phyloP scores from a whole-genome alignment of 768 basidiomycete species.

The Russula abietina region DNA sequence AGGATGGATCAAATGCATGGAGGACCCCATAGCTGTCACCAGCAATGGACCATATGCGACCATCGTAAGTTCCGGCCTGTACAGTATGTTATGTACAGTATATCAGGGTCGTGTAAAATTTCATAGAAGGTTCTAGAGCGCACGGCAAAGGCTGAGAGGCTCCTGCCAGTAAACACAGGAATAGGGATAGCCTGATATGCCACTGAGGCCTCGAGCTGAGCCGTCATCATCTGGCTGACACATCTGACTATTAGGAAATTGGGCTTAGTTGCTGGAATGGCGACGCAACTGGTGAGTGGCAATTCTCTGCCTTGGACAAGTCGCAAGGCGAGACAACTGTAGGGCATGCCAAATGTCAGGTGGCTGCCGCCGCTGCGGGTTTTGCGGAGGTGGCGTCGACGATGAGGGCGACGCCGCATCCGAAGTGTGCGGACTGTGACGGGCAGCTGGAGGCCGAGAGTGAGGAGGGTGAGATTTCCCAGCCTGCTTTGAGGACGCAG shows the following conservation, averaged over 20 bases:
- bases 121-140: neutral
- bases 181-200: constrained; percentile 15
- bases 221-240: constrained; percentile 14
- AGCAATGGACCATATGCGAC: constrained; percentile 10
- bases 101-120: neutral
- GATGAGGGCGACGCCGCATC: neutral
- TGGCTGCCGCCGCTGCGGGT: neutral
- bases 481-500: constrained; percentile 23
- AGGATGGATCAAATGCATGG: constrained; percentile 8
- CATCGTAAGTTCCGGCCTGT: constrained; percentile 11
- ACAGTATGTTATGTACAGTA: neutral
- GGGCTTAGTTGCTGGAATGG: neutral
- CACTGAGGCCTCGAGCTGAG: constrained; percentile 11
- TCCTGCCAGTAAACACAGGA: neutral
- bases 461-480: neutral
- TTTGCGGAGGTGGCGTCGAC: neutral
- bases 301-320: constrained; percentile 11
- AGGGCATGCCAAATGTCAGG: constrained; percentile 11
- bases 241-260: neutral
- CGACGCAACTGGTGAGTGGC: constrained; percentile 16
- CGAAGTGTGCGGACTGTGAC: neutral
- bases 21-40: constrained; percentile 20
- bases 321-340: constrained; percentile 9
- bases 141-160: constrained; percentile 19
- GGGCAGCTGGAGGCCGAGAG: neutral